Evolutionary conservation across 2,329 filamentous ascomycete species (phyloP).

Genomic region (Neofusicoccum laricinum): DNA sequence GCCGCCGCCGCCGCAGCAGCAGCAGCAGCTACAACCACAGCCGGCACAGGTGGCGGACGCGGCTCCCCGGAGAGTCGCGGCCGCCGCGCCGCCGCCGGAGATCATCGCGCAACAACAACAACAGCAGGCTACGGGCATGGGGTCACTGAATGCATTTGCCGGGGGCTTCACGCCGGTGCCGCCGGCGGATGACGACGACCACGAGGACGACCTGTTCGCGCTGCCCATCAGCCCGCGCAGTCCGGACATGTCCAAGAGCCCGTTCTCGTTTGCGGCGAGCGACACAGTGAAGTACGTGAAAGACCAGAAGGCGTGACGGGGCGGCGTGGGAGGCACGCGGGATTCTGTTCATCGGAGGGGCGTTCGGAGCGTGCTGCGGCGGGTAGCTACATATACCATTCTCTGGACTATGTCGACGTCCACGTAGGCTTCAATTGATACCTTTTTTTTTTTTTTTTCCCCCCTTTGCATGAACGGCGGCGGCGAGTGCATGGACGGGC

Average conservation of each 20-base stretch:
- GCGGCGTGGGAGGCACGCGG: not conserved
- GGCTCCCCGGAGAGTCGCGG: conserved; percentile 32
- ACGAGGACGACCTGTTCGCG: conserved; percentile 81
- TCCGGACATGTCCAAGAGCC: conserved; percentile 80
- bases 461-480: not conserved
- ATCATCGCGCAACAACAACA: conserved; percentile 37
- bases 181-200: conserved; percentile 48
- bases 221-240: conserved; percentile 82
- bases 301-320: conserved; percentile 28
- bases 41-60: conserved; percentile 9
- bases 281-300: conserved; percentile 34
- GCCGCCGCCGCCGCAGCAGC: conserved; percentile 1
- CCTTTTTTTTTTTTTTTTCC: not conserved
- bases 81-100: conserved; percentile 35
- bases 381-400: conserved; percentile 15
- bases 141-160: conserved; percentile 45
- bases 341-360: not conserved
- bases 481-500: too few species aligned
- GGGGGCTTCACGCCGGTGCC: conserved; percentile 19
- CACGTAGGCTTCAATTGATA: conserved; percentile 12
- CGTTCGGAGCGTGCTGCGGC: conserved; percentile 3
- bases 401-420: not conserved
- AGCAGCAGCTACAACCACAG: conserved; percentile 19
- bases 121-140: conserved; percentile 35
- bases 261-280: conserved; percentile 60